Evolutionary conservation across 371 early-diverging fungal species (phyloP).

Genomic region (Rhizopus arrhizus): DNA sequence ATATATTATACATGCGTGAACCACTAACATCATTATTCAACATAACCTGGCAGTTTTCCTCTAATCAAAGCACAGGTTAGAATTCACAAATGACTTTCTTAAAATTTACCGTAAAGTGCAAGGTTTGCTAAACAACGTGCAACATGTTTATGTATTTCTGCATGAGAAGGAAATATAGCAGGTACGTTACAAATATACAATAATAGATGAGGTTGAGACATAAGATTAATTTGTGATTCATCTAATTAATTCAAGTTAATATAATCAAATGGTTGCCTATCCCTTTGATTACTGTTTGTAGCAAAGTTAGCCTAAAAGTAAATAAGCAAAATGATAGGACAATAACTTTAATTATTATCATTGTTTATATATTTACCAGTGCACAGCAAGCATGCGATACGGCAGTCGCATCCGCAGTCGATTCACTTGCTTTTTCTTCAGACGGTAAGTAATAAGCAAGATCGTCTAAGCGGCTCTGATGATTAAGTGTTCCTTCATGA

Average conservation of each 20-base stretch:
- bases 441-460: conserved; percentile 17
- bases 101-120: conserved; percentile 54
- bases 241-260: conserved; percentile 21
- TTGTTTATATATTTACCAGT: conserved; percentile 26
- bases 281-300: conserved; percentile 46
- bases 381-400: conserved; percentile 66
- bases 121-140: conserved; percentile 62
- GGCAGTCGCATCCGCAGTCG: conserved; percentile 28
- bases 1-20: conserved; percentile 35
- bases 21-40: conserved; percentile 8
- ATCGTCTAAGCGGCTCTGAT: conserved; percentile 6
- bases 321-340: background rate
- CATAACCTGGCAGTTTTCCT: conserved; percentile 34
- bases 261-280: background rate
- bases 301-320: conserved; percentile 56
- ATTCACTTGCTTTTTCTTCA: background rate
- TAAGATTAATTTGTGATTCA: conserved; percentile 59
- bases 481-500: background rate
- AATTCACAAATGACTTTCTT: conserved; percentile 3
- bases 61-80: conserved; percentile 16
- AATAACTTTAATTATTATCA: background rate
- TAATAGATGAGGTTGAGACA: conserved; percentile 53
- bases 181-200: conserved; percentile 40
- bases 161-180: conserved; percentile 10
- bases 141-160: conserved; percentile 55